Evolutionary conservation across 2,329 filamentous ascomycete genomes (phyloP), one percentile per base, ranked within the genome.

Genomic region (Mariannaea elegans): DNA sequence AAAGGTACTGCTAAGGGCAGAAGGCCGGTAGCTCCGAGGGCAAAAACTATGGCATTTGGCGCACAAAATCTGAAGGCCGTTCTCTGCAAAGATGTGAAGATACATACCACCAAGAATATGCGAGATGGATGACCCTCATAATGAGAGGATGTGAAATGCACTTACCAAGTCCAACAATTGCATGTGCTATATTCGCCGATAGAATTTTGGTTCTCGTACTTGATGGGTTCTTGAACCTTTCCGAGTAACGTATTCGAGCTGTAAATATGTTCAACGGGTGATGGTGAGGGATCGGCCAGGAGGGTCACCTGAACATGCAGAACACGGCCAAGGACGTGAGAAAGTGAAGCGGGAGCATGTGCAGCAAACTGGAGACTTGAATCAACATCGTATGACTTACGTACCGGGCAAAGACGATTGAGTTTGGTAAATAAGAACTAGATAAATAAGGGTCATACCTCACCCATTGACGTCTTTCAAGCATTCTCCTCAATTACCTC

Each of bases 21-120:
- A 76, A 76, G 75, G 76, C 75, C 77, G 77, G 74, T 79, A 82
- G 77, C 77, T 79, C 74, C 72, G 76, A 78, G 72, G 78, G 77
- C 80, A 80, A 79, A 77, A 79, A 79, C 76, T 75, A 77, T 78
- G 78, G 74, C 77, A 79, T 80, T 80, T 80, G 77, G 78, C 79
- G 79, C 78, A 81, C 75, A 77, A 76, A 76, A 77, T 66, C 62
- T 68, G 62, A 71, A 70, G 61, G 65, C 64, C 67, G 56, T 65
- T 71, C 64, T 70, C 61, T 65, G 67, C 71, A 65, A 67, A 58
- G 54, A 56, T 51, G 65, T 71, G 68, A 70, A 27, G 67, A 70
- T 70, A 70, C 61, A 70, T 70, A 70, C 61, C 67, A 67, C 61
- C 66, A 63, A 53, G 56, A 66, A 66, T 66, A 65, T 66, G 59